A percentile compares a stretch with the other conserved stretches of the same genome.
Evolutionary conservation across 1,284 basidiomycete species (phyloP).

Genomic region (Ustilago vetiveriae): DNA sequence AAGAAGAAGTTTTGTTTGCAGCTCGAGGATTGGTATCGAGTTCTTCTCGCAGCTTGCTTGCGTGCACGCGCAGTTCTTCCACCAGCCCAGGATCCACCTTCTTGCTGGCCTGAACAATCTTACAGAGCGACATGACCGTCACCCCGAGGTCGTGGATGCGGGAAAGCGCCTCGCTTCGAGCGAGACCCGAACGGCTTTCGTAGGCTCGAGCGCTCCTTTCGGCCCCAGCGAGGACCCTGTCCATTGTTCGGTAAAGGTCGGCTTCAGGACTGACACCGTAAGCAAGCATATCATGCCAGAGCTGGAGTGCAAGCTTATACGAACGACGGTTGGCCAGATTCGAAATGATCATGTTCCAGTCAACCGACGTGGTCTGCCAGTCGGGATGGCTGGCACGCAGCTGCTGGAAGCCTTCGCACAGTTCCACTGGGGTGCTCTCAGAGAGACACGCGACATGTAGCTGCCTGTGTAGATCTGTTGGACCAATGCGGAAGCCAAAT

Average conservation of each 20-base stretch:
- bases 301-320: conserved; percentile 10
- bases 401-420: conserved; percentile 7
- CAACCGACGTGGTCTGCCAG: conserved; percentile 31
- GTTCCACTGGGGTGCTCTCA: conserved; percentile 2
- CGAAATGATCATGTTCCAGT: conserved; percentile 43
- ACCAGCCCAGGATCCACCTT: neutral
- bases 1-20: conserved; percentile 10
- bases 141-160: conserved; percentile 18
- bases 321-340: conserved; percentile 5
- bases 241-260: conserved; percentile 21
- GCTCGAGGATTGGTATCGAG: neutral
- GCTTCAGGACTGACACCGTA: conserved; percentile 5
- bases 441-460: conserved; percentile 17
- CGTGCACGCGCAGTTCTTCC: conserved; percentile 10
- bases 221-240: conserved; percentile 4
- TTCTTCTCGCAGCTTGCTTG: conserved; percentile 9
- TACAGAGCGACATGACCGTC: conserved; percentile 20
- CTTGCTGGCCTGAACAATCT: neutral
- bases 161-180: neutral
- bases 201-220: conserved; percentile 10
- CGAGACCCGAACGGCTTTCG: conserved; percentile 2
- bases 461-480: conserved; percentile 37
- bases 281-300: conserved; percentile 20
- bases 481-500: conserved; percentile 26
- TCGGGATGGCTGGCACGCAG: conserved; percentile 27